Conservation (phyloP, 805 yeast genomes). For the Lipomyces orientalis region DNA sequence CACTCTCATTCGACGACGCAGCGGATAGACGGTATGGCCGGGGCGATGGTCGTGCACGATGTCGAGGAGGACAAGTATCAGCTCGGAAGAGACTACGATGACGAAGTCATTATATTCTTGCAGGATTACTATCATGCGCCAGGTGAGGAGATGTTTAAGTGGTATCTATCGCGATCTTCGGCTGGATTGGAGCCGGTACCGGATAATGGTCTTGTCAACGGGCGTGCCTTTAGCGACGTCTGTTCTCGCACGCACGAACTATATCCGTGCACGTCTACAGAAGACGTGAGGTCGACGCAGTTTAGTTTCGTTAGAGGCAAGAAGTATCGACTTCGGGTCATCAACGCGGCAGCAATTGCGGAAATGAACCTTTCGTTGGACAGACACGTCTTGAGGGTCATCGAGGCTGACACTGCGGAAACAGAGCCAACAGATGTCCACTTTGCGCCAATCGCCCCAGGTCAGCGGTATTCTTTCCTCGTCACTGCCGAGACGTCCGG, state of each 20-base stretch:
- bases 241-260: slow-evolving; percentile 10
- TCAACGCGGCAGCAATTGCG: slow-evolving; percentile 29
- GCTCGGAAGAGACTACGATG: slow-evolving; percentile 22
- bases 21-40: slow-evolving; percentile 69
- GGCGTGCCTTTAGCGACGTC: slow-evolving; percentile 6
- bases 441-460: slow-evolving; percentile 24
- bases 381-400: slow-evolving; percentile 21
- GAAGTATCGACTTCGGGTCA: slow-evolving; percentile 29
- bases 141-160: neutral
- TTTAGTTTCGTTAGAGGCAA: slow-evolving; percentile 25
- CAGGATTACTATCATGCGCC: slow-evolving; percentile 26
- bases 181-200: slow-evolving; percentile 31
- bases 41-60: slow-evolving; percentile 53
- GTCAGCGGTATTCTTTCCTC: slow-evolving; percentile 31
- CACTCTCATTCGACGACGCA: slow-evolving; percentile 66
- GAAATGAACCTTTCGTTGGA: slow-evolving; percentile 27
- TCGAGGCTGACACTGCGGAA: slow-evolving; percentile 33
- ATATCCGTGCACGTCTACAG: too few relatives aligned
- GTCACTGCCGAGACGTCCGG: slow-evolving; percentile 20
- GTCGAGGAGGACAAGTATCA: slow-evolving; percentile 12
- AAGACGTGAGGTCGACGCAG: neutral
- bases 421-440: slow-evolving; percentile 16
- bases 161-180: slow-evolving; percentile 16
- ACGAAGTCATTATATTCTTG: slow-evolving; percentile 19
- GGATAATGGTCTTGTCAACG: slow-evolving; percentile 27